Evolutionary conservation across 257 asterid species (phyloP), one percentile per base, ranked within the genome.

Genomic region (Agastache rugosa): DNA sequence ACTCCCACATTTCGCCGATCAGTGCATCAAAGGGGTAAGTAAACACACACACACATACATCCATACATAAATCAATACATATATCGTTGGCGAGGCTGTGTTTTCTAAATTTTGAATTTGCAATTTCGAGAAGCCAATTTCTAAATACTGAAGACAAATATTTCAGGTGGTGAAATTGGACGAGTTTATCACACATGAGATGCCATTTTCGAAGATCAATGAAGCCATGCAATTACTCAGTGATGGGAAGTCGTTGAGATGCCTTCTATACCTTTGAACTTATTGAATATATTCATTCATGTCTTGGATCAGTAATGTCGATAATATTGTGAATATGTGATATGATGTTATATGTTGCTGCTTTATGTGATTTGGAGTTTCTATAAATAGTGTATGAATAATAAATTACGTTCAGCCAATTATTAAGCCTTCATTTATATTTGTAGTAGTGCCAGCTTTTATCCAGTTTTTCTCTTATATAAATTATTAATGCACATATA

Each of bases 161-260:
- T 66, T 74, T 50, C 85, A 91, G 97, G 93, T 11, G 77, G 96
- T 91, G 64, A 94, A 91, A 60, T 72, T 94, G 86, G 96, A 94
- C 29, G 97, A 89, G 75, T 94, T 92, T 71, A 90, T 94, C 75
- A 88, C 97, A 12, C 96, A 94, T 35, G 84, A 89, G 65, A 62
- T 91, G 75, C 97, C 97, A 0, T 92, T 94, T 75, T 53, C 79
- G 44, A 82, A 81, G 78, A 90, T 94, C 22, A 94, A 87, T 42
- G 92, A 94, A 80, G 94, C 93, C 58, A 58, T 94, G 9, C 87
- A 92, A 37, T 74, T 94, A 25, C 96, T 94, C 5, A 39, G 65
- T 0, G 93, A 92, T 35, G 98, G 97, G 15, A 88, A 86, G 75
- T 86, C 96, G 41, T 80, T 94, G 78, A 87, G 97, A 88, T 92